These are phyloP conservation scores for Trichoderma arundinaceum DNA, from an alignment of 2,329 filamentous ascomycete genomes.

Conservation along the genomic window DNA sequence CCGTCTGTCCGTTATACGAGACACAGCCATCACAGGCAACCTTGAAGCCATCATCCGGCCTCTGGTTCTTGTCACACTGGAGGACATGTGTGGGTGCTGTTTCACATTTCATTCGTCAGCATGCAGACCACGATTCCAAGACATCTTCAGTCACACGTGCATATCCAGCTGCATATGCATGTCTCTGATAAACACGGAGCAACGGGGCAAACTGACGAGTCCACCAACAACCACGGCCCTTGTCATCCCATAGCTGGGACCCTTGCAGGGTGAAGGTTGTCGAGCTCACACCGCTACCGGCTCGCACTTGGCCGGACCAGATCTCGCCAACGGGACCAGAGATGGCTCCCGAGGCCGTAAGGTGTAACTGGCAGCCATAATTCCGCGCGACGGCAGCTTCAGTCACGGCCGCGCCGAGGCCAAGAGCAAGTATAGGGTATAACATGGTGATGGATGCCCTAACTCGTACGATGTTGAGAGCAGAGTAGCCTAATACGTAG, in stretches of 20 bases:
- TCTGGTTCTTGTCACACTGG: conserved; percentile 63
- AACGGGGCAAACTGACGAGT: conserved; percentile 53
- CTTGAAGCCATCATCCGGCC: conserved; percentile 60
- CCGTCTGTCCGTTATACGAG: conserved; percentile 55
- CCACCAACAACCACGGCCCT: conserved; percentile 66
- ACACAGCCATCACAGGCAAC: conserved; percentile 60
- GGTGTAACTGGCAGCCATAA: conserved; percentile 49
- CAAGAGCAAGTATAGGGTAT: conserved; percentile 32
- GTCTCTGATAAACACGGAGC: not conserved
- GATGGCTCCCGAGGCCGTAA: conserved; percentile 55
- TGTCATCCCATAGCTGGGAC: conserved; percentile 60
- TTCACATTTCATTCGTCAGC: conserved; percentile 23
- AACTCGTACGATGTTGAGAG: not conserved
- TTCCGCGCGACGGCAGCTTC: conserved; percentile 33
- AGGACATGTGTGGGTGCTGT: conserved; percentile 62
- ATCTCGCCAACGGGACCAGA: conserved; percentile 65
- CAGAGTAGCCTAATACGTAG: not conserved
- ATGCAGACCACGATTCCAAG: conserved; percentile 18
- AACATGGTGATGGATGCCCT: conserved; percentile 25
- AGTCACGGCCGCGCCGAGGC: conserved; percentile 33
- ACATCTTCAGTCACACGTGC: conserved; percentile 9
- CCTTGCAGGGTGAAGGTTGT: conserved; percentile 61
- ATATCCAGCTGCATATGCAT: not conserved
- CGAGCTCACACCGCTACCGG: conserved; percentile 55
- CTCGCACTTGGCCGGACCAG: conserved; percentile 60